A percentile compares a stretch with the other conserved stretches of the same genome.
phyloP scores from a whole-genome alignment of 2,329 filamentous ascomycete genomes.

The Fusarium austroafricanum region DNA sequence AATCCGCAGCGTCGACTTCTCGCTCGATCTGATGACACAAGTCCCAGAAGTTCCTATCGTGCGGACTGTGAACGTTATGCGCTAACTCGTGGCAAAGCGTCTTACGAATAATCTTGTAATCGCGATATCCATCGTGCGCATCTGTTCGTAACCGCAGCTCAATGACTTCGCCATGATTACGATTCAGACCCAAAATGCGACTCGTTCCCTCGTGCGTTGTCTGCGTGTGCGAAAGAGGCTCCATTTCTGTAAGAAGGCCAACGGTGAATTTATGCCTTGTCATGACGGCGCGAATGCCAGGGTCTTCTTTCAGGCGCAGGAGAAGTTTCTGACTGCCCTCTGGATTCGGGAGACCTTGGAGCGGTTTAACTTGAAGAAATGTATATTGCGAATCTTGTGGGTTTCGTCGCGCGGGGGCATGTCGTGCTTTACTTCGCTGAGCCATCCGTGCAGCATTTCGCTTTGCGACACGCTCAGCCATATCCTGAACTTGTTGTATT shows the following conservation, averaged over 20 bases:
- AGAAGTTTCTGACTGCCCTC: slow-evolving; percentile 78
- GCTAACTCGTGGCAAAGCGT: slow-evolving; percentile 96
- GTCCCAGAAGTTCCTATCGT: slow-evolving; percentile 91
- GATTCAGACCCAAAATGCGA: slow-evolving; percentile 85
- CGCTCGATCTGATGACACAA: slow-evolving; percentile 87
- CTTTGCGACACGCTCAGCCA: slow-evolving; percentile 60
- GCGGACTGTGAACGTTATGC: slow-evolving; percentile 87
- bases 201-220: slow-evolving; percentile 77
- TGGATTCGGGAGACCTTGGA: slow-evolving; percentile 81
- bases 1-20: slow-evolving; percentile 85
- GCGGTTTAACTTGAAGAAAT: slow-evolving; percentile 80
- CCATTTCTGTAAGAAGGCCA: slow-evolving; percentile 92
- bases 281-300: slow-evolving; percentile 88
- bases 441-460: slow-evolving; percentile 57
- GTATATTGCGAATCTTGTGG: slow-evolving; percentile 77
- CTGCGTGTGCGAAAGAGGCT: slow-evolving; percentile 82
- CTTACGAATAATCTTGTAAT: slow-evolving; percentile 90
- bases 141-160: slow-evolving; percentile 93
- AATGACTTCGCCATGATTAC: slow-evolving; percentile 89
- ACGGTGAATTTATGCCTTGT: slow-evolving; percentile 85
- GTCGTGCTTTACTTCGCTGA: slow-evolving; percentile 46
- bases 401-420: slow-evolving; percentile 19
- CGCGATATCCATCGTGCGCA: slow-evolving; percentile 90
- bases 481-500: slow-evolving; percentile 65
- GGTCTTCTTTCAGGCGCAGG: slow-evolving; percentile 80